These are phyloP conservation scores for Fusarium pseudograminearum DNA, from an alignment of 2,329 filamentous ascomycete genomes.

Conservation along the genomic window DNA sequence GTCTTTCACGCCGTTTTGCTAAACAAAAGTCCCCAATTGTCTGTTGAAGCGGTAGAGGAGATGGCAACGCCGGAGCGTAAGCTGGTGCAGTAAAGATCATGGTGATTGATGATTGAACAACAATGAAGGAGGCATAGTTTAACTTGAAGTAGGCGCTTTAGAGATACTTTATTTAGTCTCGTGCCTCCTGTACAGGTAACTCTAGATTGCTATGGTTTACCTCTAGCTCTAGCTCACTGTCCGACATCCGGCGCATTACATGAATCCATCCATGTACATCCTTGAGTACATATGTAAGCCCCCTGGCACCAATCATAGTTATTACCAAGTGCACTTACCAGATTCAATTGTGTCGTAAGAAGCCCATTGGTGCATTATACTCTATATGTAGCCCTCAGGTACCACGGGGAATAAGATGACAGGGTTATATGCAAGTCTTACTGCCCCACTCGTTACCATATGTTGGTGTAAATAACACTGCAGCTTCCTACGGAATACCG, in stretches of 20 bases:
- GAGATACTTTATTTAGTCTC: neutral
- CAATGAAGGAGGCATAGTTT: neutral
- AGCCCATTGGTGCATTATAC: neutral
- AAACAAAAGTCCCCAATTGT: constrained; percentile 10
- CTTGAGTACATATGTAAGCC: neutral
- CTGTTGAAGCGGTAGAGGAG: constrained; percentile 1
- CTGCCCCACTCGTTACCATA: constrained; percentile 10
- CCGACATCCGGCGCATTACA: neutral
- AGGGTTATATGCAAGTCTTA: neutral
- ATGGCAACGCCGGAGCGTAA: constrained; percentile 8
- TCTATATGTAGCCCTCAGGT: neutral
- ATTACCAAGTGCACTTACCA: neutral
- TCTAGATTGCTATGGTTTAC: neutral
- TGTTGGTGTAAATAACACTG: constrained; percentile 7
- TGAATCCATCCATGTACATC: neutral
- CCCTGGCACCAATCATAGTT: constrained; percentile 7
- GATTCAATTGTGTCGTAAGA: neutral
- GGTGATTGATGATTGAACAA: neutral
- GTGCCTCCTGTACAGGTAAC: neutral
- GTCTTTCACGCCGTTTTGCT: constrained; percentile 7
- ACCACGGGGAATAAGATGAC: neutral
- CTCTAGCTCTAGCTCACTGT: neutral
- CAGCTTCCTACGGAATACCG: neutral
- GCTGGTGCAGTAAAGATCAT: constrained; percentile 13
- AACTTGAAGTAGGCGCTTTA: neutral